Evolutionary conservation across 371 early-diverging fungal genomes (phyloP), one percentile per base, ranked within the genome.

Genomic region (Mucor velutinosus): DNA sequence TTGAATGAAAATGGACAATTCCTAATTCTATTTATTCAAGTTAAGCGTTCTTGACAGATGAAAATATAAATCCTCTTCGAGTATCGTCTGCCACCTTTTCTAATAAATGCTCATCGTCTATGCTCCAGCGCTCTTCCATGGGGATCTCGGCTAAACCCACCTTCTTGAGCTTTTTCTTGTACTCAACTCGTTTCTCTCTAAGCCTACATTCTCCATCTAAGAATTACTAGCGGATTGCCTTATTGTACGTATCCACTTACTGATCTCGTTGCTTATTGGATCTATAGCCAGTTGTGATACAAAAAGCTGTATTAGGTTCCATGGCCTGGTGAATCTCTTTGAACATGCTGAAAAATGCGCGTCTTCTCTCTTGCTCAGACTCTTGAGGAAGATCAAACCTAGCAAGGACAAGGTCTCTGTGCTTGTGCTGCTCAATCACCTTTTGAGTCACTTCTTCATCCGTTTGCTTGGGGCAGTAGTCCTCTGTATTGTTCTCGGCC

Each of bases 101-200:
- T 35, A 75, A 53, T 12, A 59, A 11, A 27, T 70, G 49, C 29
- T 77, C 78, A 47, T 77, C 75, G 21, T 69, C 72, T 43, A 66
- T 53, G 32, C 62, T 66, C 78, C 78, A 78, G 5, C 76, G 68
- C 23, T 78, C 71, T 35, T 73, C 70, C 32, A 69, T 61, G 7
- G 78, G 73, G 33, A 78, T 75, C 17, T 69, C 66, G 6, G 70
- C 67, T 19, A 78, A 56, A 8, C 69, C 69, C 19, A 57, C 45
- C 5, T 30, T 37, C 19, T 72, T 73, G 29, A 74, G 29, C 17
- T 66, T 71, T 51, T 70, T 71, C 56, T 74, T 76, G 59, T 64
- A 76, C 30, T 53, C 51, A 11, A 60, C 39, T 2, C 74, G 65
- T 19, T 76, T 76, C 33, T 74, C 68, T 51, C 77, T 51, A 45